phyloP scores from a whole-genome alignment of 768 basidiomycete genomes.

The Leccinum longicurvipes region DNA sequence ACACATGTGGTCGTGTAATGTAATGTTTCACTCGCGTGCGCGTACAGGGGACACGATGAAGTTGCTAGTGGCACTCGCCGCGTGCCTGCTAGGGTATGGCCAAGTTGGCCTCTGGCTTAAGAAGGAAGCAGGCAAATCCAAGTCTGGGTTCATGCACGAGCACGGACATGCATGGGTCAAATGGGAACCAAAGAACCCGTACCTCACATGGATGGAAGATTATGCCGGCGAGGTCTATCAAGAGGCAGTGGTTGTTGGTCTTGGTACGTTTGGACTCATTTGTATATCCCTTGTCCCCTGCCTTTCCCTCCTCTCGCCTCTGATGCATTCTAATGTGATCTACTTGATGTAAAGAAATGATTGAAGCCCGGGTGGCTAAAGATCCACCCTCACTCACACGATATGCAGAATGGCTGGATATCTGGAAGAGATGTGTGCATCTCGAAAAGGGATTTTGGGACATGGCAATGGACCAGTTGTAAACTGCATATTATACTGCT shows the following conservation, averaged over 20 bases:
- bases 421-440: constrained; percentile 74
- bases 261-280: constrained; percentile 48
- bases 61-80: constrained; percentile 76
- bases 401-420: constrained; percentile 60
- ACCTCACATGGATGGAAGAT: constrained; percentile 73
- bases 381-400: constrained; percentile 62
- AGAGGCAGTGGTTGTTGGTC: constrained; percentile 63
- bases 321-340: neutral
- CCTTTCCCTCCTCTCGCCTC: neutral
- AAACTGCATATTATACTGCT: too few species aligned
- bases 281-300: neutral
- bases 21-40: neutral
- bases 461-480: constrained; percentile 42
- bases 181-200: constrained; percentile 62
- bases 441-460: constrained; percentile 92
- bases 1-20: neutral
- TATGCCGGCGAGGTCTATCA: constrained; percentile 75
- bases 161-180: constrained; percentile 44
- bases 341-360: constrained; percentile 46
- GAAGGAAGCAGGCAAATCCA: constrained; percentile 44
- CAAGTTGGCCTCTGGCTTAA: constrained; percentile 86
- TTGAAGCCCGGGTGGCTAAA: constrained; percentile 60
- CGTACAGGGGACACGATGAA: constrained; percentile 61
- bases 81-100: constrained; percentile 89
- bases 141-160: neutral